Evolutionary conservation across 129 eudicot species (phyloP).

Genomic region (Calendula officinalis): DNA sequence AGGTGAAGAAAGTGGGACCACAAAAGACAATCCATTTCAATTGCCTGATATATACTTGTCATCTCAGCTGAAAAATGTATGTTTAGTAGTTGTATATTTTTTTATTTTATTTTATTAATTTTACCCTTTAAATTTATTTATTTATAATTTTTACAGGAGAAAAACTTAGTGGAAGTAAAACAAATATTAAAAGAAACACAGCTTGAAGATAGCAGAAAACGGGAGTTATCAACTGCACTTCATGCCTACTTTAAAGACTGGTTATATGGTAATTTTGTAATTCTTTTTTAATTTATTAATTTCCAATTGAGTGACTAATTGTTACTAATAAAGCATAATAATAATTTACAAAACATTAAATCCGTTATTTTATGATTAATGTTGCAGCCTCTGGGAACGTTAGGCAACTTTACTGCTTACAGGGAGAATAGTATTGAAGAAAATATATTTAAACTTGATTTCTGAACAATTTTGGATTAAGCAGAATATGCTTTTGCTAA

Average conservation of each 20-base stretch:
- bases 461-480: constrained; percentile 24
- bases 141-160: constrained; percentile 40
- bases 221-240: constrained; percentile 79
- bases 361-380: constrained; percentile 3
- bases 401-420: constrained; percentile 88
- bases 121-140: too few species aligned
- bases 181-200: constrained; percentile 73
- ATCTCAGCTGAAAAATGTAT: constrained; percentile 77
- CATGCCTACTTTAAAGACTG: constrained; percentile 92
- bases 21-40: constrained; percentile 87
- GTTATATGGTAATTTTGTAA: constrained; percentile 70
- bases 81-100: constrained; percentile 10
- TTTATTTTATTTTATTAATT: background rate
- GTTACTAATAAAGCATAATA: constrained; percentile 7
- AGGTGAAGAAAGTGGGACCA: constrained; percentile 65
- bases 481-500: constrained; percentile 25
- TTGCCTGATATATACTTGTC: constrained; percentile 83
- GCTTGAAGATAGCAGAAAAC: constrained; percentile 80
- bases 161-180: constrained; percentile 77
- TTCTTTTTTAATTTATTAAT: background rate
- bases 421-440: constrained; percentile 54
- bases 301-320: background rate
- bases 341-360: background rate
- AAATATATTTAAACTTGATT: constrained; percentile 13
- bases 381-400: constrained; percentile 91